phyloP scores from a whole-genome alignment of 192 early-diverging fungal genomes.

The Lobosporangium transversale region DNA sequence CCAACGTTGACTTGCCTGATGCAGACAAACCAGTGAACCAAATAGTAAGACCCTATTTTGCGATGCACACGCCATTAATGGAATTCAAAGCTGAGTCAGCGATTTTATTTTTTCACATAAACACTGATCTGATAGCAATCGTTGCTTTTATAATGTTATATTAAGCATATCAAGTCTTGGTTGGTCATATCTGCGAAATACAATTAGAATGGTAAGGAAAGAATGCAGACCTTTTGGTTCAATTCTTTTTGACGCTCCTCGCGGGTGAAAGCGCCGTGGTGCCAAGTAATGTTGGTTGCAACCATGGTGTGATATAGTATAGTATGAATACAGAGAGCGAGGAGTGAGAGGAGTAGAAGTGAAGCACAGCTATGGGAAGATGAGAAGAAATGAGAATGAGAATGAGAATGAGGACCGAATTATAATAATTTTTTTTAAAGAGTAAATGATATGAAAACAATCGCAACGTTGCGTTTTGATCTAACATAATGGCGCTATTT shows the following conservation, averaged over 20 bases:
- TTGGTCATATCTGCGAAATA: background rate
- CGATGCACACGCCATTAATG: background rate
- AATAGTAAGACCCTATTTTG: conserved; percentile 77
- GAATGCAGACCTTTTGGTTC: conserved; percentile 65
- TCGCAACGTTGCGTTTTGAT: conserved; percentile 3
- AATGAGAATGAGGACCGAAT: background rate
- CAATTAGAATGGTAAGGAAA: background rate
- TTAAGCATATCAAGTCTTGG: no score
- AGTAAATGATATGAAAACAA: background rate
- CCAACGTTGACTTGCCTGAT: conserved; percentile 93
- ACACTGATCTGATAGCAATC: no score
- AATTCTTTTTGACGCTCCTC: conserved; percentile 78
- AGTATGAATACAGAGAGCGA: no score
- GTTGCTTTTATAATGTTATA: no score
- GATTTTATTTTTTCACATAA: no score
- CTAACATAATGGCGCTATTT: conserved; percentile 26
- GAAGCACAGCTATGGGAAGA: background rate
- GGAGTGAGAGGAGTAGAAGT: background rate
- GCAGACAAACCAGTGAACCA: conserved; percentile 98
- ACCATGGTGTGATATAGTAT: conserved; percentile 40
- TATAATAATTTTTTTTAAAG: conserved; percentile 1
- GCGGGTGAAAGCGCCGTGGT: conserved; percentile 78
- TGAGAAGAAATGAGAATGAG: background rate
- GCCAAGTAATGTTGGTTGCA: conserved; percentile 93
- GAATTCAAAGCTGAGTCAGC: conserved; percentile 4